phyloP scores from a whole-genome alignment of 805 yeast species.

The Lipomyces orientalis region DNA sequence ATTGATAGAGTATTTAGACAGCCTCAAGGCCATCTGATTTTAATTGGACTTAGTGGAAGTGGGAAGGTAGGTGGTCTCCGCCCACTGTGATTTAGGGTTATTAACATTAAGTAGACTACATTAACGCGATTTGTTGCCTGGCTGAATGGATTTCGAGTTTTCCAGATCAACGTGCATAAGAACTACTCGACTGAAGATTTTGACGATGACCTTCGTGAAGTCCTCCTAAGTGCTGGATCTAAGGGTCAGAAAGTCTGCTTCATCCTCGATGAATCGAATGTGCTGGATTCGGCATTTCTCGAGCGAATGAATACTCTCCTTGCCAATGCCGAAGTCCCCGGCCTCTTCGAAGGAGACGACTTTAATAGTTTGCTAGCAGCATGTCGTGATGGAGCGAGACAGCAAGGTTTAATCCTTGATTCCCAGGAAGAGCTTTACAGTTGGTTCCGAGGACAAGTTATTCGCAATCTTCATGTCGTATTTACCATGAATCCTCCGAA shows the following conservation, averaged over 20 bases:
- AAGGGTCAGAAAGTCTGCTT: conserved; percentile 70
- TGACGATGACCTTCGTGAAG: conserved; percentile 62
- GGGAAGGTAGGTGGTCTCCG: conserved; percentile 58
- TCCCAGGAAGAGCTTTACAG: conserved; percentile 68
- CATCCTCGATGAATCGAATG: conserved; percentile 79
- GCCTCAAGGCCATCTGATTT: conserved; percentile 86
- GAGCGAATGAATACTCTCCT: conserved; percentile 93
- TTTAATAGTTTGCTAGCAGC: conserved; percentile 55
- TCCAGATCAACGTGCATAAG: conserved; percentile 62
- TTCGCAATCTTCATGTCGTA: conserved; percentile 78
- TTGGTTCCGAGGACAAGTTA: conserved; percentile 75
- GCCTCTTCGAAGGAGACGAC: conserved; percentile 81
- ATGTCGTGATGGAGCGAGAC: conserved; percentile 62
- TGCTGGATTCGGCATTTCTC: conserved; percentile 75
- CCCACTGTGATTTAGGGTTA: not conserved
- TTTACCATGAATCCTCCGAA: conserved; percentile 71
- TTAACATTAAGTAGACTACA: conserved; percentile 51
- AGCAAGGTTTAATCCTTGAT: conserved; percentile 68
- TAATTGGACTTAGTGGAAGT: conserved; percentile 81
- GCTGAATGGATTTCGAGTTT: conserved; percentile 76
- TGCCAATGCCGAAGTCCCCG: conserved; percentile 93
- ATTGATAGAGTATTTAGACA: conserved; percentile 83
- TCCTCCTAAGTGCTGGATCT: conserved; percentile 58
- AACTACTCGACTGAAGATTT: conserved; percentile 66
- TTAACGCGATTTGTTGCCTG: conserved; percentile 83